Evolutionary conservation across 2,329 filamentous ascomycete species (phyloP).

Genomic region (Penicillium sp.): DNA sequence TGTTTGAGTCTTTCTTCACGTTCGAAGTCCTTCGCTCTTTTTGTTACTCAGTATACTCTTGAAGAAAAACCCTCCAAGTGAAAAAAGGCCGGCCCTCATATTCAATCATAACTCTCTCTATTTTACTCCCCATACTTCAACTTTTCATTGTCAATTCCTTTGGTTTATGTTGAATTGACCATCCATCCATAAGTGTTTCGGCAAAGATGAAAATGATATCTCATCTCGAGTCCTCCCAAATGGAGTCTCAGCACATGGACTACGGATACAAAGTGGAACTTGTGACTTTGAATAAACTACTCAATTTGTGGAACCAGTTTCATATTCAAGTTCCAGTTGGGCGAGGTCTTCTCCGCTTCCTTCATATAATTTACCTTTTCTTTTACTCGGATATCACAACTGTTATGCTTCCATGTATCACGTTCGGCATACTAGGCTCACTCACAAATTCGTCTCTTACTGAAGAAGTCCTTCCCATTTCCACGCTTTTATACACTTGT

Average conservation of each 20-base stretch:
- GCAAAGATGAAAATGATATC: neutral
- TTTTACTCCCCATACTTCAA: neutral
- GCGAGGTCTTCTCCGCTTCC: neutral
- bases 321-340: neutral
- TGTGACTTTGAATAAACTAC: neutral
- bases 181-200: neutral
- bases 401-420: conserved; percentile 13
- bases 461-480: neutral
- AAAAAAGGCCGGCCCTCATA: neutral
- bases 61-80: neutral
- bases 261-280: neutral
- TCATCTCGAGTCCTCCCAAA: conserved; percentile 8
- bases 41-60: neutral
- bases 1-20: neutral
- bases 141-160: neutral
- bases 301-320: neutral
- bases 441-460: conserved; percentile 10
- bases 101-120: neutral
- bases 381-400: conserved; percentile 15
- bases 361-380: conserved; percentile 10
- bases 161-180: neutral
- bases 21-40: neutral
- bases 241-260: conserved; percentile 2
- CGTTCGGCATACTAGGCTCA: conserved; percentile 11
- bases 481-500: conserved; percentile 1